Conservation (phyloP, 2,329 filamentous ascomycete species). For the Fusarium sacchari region DNA sequence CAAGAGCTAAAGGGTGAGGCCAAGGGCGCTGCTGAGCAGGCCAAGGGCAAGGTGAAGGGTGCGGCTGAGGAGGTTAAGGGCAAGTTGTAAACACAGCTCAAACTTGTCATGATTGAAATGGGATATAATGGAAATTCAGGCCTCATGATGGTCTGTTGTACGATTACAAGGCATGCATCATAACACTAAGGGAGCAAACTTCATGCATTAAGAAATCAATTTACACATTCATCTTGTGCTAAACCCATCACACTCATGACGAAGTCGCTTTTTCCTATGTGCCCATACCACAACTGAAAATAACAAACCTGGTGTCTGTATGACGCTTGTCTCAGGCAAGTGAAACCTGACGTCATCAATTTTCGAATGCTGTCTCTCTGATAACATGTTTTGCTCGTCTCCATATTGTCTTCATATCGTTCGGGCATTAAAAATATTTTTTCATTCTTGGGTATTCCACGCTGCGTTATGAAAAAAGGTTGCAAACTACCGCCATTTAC, state of each 20-base stretch:
- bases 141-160: slow-evolving; percentile 25
- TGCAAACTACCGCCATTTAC: neutral
- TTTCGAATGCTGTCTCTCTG: neutral
- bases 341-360: slow-evolving; percentile 9
- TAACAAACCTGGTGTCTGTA: neutral
- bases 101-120: neutral
- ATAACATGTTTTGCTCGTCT: neutral
- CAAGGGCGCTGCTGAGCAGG: slow-evolving; percentile 54
- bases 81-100: slow-evolving; percentile 27
- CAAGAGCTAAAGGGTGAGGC: slow-evolving; percentile 55
- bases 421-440: neutral
- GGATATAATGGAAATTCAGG: slow-evolving; percentile 21
- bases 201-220: slow-evolving; percentile 19
- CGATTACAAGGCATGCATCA: slow-evolving; percentile 36
- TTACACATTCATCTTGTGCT: neutral
- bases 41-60: slow-evolving; percentile 47
- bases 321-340: neutral
- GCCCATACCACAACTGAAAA: neutral
- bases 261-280: neutral
- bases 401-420: neutral
- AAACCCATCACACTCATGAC: neutral
- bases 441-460: neutral
- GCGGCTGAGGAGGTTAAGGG: slow-evolving; percentile 30
- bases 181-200: slow-evolving; percentile 23
- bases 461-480: neutral